Evolutionary conservation across 2,329 filamentous ascomycete species (phyloP).

Genomic region (Fusarium illudens): DNA sequence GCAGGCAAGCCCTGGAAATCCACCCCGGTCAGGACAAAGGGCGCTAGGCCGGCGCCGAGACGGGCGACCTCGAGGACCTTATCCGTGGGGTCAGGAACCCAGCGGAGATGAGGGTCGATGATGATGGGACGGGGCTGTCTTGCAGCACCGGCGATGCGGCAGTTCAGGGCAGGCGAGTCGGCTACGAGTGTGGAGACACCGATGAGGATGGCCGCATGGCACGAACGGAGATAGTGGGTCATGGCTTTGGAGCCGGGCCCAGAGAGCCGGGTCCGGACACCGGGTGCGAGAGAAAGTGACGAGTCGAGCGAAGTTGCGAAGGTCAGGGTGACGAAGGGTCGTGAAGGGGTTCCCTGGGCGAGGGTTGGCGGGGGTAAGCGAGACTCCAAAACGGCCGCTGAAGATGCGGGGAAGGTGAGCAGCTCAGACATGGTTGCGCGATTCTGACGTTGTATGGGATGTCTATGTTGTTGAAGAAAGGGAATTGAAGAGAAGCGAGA

Average conservation of each 20-base stretch:
- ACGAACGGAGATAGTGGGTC: conserved; percentile 88
- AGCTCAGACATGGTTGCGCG: conserved; percentile 45
- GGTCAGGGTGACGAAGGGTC: conserved; percentile 77
- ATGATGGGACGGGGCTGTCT: conserved; percentile 82
- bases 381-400: conserved; percentile 45
- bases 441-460: background rate
- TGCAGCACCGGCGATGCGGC: conserved; percentile 71
- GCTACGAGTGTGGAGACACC: conserved; percentile 85
- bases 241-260: conserved; percentile 86
- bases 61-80: conserved; percentile 73
- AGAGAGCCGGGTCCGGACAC: conserved; percentile 83
- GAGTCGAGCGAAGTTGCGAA: conserved; percentile 93
- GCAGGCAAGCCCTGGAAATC: conserved; percentile 54
- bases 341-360: background rate
- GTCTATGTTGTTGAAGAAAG: background rate
- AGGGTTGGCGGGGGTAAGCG: conserved; percentile 42
- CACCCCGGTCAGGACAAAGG: conserved; percentile 71
- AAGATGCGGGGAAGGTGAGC: conserved; percentile 46
- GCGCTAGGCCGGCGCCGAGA: conserved; percentile 73
- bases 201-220: conserved; percentile 84
- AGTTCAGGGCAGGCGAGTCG: conserved; percentile 88
- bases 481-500: background rate
- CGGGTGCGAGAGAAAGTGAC: conserved; percentile 77
- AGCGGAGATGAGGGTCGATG: conserved; percentile 80
- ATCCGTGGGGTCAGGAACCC: conserved; percentile 67